Conservation (phyloP, 768 basidiomycete species). For the Pulveroboletus sp. region DNA sequence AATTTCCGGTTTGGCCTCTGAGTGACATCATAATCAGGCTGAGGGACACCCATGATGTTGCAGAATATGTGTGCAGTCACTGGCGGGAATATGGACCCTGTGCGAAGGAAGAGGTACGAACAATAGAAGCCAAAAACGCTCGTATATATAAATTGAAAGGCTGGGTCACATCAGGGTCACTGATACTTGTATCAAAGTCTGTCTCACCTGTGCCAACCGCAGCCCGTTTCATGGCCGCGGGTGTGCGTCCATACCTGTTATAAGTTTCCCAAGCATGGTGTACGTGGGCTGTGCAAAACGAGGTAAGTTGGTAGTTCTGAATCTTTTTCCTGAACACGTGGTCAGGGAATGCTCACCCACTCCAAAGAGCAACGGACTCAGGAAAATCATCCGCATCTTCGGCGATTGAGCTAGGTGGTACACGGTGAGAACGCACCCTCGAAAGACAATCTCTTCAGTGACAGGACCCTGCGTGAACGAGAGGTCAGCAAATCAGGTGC, state of each 20-base stretch:
- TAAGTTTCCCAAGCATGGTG: conserved; percentile 92
- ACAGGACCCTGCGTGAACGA: conserved; percentile 63
- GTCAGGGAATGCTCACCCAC: conserved; percentile 52
- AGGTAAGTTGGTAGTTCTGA: conserved; percentile 7
- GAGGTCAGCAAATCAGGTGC: background rate
- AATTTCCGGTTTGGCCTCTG: conserved; percentile 48
- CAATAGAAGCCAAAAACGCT: conserved; percentile 89
- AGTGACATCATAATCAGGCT: conserved; percentile 52
- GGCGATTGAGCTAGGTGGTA: conserved; percentile 65
- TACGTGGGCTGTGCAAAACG: conserved; percentile 61
- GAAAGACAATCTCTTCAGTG: conserved; percentile 90
- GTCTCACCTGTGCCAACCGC: conserved; percentile 49
- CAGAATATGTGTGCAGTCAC: conserved; percentile 85
- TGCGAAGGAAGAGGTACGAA: conserved; percentile 81
- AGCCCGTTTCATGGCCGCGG: conserved; percentile 61
- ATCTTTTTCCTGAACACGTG: background rate
- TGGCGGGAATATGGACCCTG: conserved; percentile 76
- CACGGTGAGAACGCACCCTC: conserved; percentile 75
- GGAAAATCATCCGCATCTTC: conserved; percentile 60
- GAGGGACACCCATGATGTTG: conserved; percentile 91
- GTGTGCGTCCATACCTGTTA: conserved; percentile 65
- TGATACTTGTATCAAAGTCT: background rate
- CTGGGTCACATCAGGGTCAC: conserved; percentile 37
- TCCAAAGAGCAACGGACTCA: conserved; percentile 85
- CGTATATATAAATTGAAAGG: conserved; percentile 86